These are phyloP conservation scores for Saccharomyces kudriavzevii DNA, from an alignment of 805 yeast genomes.

Conservation along the genomic window DNA sequence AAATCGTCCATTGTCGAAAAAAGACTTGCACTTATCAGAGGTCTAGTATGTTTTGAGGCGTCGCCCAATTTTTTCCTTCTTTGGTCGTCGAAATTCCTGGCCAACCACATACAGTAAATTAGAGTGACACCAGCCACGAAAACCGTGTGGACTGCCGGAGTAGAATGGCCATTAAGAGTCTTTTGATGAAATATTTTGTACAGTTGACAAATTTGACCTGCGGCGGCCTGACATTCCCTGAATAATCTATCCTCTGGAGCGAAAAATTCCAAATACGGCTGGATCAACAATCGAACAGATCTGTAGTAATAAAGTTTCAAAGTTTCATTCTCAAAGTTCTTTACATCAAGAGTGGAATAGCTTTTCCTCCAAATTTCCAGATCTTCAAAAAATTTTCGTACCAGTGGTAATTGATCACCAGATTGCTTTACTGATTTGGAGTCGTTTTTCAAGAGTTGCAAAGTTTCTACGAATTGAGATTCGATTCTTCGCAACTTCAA, in stretches of 20 bases:
- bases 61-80: slow-evolving; percentile 48
- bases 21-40: slow-evolving; percentile 45
- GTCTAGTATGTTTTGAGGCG: slow-evolving; percentile 51
- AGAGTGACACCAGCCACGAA: slow-evolving; percentile 64
- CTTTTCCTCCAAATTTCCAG: slow-evolving; percentile 46
- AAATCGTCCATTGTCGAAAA: slow-evolving; percentile 54
- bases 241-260: slow-evolving; percentile 55
- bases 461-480: slow-evolving; percentile 47
- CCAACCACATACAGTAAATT: slow-evolving; percentile 58
- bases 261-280: slow-evolving; percentile 54
- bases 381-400: slow-evolving; percentile 44
- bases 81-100: slow-evolving; percentile 53
- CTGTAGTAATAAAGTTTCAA: slow-evolving; percentile 51
- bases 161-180: slow-evolving; percentile 55
- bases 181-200: slow-evolving; percentile 57
- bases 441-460: slow-evolving; percentile 34
- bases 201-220: slow-evolving; percentile 60
- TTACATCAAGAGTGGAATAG: slow-evolving; percentile 34
- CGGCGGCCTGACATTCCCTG: slow-evolving; percentile 62
- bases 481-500: slow-evolving; percentile 51
- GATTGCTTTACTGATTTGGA: slow-evolving; percentile 4
- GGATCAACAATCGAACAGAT: slow-evolving; percentile 51
- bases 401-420: slow-evolving; percentile 40
- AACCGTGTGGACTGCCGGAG: slow-evolving; percentile 57
- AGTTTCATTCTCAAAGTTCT: slow-evolving; percentile 52